Conservation (phyloP, 495 filamentous ascomycete genomes). For the Aspergillus egyptiacus region DNA sequence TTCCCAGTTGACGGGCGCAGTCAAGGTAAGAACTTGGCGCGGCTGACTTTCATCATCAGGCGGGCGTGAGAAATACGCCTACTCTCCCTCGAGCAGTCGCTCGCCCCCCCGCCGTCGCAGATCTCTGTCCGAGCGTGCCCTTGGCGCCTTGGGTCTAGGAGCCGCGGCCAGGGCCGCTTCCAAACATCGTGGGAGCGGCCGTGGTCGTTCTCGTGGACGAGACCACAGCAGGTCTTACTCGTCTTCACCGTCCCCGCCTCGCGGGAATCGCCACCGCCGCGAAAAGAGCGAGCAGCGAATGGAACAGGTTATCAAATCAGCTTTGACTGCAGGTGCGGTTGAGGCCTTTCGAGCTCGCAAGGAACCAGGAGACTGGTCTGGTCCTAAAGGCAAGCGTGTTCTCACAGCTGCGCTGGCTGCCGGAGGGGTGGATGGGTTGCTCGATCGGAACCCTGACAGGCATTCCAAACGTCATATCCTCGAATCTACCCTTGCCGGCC, state of each 20-base stretch:
- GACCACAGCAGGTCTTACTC: slow-evolving; percentile 52
- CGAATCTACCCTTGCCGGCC: slow-evolving; percentile 79
- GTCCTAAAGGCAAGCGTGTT: slow-evolving; percentile 79
- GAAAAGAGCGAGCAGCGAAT: slow-evolving; percentile 59
- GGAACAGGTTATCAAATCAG: slow-evolving; percentile 80
- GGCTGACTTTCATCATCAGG: slow-evolving; percentile 21
- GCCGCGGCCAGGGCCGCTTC: slow-evolving; percentile 31
- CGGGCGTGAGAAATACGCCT: slow-evolving; percentile 36
- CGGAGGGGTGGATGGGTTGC: slow-evolving; percentile 72
- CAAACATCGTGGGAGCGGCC: slow-evolving; percentile 22
- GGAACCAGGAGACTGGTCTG: slow-evolving; percentile 75
- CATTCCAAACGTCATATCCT: slow-evolving; percentile 59
- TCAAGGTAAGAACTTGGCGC: background rate
- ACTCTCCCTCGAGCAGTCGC: slow-evolving; percentile 33
- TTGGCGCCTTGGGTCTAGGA: slow-evolving; percentile 62
- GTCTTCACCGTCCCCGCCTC: slow-evolving; percentile 45
- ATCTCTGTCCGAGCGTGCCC: slow-evolving; percentile 65
- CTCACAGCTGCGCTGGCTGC: slow-evolving; percentile 81
- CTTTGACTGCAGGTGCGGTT: slow-evolving; percentile 75
- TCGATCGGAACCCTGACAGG: slow-evolving; percentile 66
- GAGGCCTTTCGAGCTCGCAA: slow-evolving; percentile 86
- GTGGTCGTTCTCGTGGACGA: slow-evolving; percentile 36
- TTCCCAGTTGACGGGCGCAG: background rate
- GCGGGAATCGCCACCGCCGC: slow-evolving; percentile 30
- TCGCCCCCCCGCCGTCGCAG: slow-evolving; percentile 52